phyloP scores from a whole-genome alignment of 345 rosid species.

The Sisymbrium irio region DNA sequence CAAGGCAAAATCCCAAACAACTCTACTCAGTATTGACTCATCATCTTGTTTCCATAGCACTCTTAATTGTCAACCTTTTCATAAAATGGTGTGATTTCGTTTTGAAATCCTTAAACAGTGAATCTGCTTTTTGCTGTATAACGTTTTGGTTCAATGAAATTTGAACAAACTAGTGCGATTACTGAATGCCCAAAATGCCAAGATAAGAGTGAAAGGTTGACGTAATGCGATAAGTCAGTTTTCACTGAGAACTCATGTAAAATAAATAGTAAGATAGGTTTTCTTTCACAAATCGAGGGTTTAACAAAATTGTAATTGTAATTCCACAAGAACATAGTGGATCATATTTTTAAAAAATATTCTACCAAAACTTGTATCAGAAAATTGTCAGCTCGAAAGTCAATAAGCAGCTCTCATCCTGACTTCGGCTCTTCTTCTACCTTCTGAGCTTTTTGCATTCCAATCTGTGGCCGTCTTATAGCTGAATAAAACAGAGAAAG shows the following conservation, averaged over 20 bases:
- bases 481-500: conserved; percentile 14
- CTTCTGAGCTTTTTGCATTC: conserved; percentile 5
- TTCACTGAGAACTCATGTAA: not conserved
- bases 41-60: not conserved
- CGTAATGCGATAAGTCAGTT: not conserved
- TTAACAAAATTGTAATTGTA: not conserved
- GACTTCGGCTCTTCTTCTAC: not conserved
- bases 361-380: conserved; percentile 20
- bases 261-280: not conserved
- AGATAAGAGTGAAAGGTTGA: not conserved
- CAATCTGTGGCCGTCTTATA: conserved; percentile 10
- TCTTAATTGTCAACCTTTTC: not conserved
- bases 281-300: conserved; percentile 6
- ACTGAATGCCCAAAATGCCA: not conserved
- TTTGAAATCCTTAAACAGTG: not conserved
- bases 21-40: conserved; percentile 27
- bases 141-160: not conserved
- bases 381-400: not conserved
- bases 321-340: not conserved
- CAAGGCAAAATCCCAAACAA: conserved; percentile 54
- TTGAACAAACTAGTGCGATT: not conserved
- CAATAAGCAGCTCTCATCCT: conserved; percentile 11
- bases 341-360: not conserved
- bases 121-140: not conserved
- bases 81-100: not conserved